These are phyloP conservation scores for Megacollybia marginata DNA, from an alignment of 768 basidiomycete genomes.

Conservation along the genomic window DNA sequence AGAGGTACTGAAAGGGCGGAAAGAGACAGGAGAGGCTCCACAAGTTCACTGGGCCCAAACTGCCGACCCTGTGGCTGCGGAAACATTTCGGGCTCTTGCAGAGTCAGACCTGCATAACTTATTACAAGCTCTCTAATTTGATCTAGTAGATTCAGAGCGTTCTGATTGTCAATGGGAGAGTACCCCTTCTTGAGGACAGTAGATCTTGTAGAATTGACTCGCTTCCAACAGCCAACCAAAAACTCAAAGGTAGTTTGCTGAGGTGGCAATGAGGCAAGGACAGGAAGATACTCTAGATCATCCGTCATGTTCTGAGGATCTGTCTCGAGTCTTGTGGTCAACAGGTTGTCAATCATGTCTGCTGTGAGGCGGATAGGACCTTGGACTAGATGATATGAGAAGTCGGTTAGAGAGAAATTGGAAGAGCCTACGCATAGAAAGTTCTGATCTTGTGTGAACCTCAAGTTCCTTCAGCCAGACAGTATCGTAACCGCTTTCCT, in stretches of 20 bases:
- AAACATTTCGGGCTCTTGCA: slow-evolving; percentile 94
- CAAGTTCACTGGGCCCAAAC: slow-evolving; percentile 73
- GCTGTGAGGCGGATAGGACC: slow-evolving; percentile 33
- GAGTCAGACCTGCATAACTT: slow-evolving; percentile 79
- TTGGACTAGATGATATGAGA: slow-evolving; percentile 8
- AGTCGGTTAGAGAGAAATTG: neutral
- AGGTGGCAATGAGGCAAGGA: slow-evolving; percentile 69
- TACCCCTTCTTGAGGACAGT: slow-evolving; percentile 61
- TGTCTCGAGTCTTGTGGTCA: slow-evolving; percentile 81
- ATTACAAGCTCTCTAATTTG: slow-evolving; percentile 78
- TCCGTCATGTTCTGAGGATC: slow-evolving; percentile 70
- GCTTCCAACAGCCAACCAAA: slow-evolving; percentile 87
- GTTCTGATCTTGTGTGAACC: slow-evolving; percentile 60
- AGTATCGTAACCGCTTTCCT: slow-evolving; percentile 54
- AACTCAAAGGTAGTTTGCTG: slow-evolving; percentile 85
- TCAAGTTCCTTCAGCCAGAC: slow-evolving; percentile 81
- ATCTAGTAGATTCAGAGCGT: slow-evolving; percentile 58
- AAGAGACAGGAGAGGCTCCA: slow-evolving; percentile 72
- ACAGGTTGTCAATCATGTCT: slow-evolving; percentile 66
- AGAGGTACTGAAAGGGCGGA: slow-evolving; percentile 65
- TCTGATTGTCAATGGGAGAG: slow-evolving; percentile 51
- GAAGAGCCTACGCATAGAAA: slow-evolving; percentile 32
- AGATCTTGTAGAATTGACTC: slow-evolving; percentile 52
- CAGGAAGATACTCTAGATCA: slow-evolving; percentile 67
- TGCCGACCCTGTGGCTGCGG: slow-evolving; percentile 72